A percentile compares a stretch with the other conserved stretches of the same genome.
These are phyloP conservation scores for Apiosordaria backusii DNA, from an alignment of 495 filamentous ascomycete species.

Conservation along the genomic window DNA sequence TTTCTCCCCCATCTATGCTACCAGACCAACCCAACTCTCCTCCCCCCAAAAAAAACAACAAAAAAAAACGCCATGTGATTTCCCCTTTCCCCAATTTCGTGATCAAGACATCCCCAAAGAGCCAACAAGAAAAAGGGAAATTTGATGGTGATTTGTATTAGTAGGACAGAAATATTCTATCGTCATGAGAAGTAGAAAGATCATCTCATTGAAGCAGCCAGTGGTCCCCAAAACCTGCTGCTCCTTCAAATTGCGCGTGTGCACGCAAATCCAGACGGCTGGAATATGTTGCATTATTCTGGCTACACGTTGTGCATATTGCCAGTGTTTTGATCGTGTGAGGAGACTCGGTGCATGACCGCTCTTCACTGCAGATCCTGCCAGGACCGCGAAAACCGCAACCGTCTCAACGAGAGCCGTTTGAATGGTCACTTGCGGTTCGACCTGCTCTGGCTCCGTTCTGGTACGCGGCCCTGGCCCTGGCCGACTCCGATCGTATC, in stretches of 20 bases:
- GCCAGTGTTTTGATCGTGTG: not conserved
- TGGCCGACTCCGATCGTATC: constrained; percentile 39
- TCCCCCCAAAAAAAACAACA: constrained; percentile 5
- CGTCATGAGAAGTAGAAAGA: too few species aligned
- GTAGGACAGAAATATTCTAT: not conserved
- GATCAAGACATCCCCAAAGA: constrained; percentile 10
- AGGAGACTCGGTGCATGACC: not conserved
- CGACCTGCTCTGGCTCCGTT: constrained; percentile 50
- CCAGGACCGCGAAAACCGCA: constrained; percentile 5
- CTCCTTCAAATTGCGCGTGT: too few species aligned
- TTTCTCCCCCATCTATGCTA: constrained; percentile 28
- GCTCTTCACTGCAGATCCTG: constrained; percentile 4
- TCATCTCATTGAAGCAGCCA: too few species aligned
- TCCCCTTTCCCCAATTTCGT: not conserved
- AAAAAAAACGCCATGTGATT: constrained; percentile 2
- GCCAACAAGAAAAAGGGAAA: constrained; percentile 9
- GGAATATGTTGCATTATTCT: too few species aligned
- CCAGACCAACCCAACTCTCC: not conserved
- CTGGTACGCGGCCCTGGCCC: constrained; percentile 32
- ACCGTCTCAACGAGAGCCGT: constrained; percentile 10
- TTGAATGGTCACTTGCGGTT: constrained; percentile 41
- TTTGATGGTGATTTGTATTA: not conserved
- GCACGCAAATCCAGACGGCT: too few species aligned
- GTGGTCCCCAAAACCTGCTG: too few species aligned
- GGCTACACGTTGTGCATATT: not conserved